Conservation (phyloP, 352 stramenopile genomes). For the Phytophthora idaei region DNA sequence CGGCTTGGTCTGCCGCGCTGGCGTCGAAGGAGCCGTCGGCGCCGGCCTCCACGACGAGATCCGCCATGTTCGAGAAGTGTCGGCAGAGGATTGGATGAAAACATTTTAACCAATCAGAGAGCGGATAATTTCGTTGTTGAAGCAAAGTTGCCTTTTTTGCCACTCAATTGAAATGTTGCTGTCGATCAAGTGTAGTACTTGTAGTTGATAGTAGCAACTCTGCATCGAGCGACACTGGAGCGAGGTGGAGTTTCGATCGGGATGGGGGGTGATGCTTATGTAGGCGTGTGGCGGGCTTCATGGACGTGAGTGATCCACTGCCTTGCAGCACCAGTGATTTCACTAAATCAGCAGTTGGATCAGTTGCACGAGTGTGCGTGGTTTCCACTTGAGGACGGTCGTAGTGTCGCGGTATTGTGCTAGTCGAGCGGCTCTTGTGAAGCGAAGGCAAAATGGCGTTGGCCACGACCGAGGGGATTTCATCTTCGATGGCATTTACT, state of each 20-base stretch:
- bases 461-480: conserved; percentile 8
- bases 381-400: conserved; percentile 8
- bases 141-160: conserved; percentile 10
- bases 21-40: conserved; percentile 49
- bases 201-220: conserved; percentile 15
- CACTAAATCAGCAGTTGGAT: conserved; percentile 17
- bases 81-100: not conserved
- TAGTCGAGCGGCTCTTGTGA: conserved; percentile 19
- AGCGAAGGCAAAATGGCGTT: conserved; percentile 30
- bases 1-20: conserved; percentile 19
- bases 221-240: conserved; percentile 23
- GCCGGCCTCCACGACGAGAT: conserved; percentile 34
- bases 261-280: conserved; percentile 8
- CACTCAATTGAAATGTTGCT: not conserved
- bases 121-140: not conserved
- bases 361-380: not conserved
- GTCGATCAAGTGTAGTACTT: conserved; percentile 4
- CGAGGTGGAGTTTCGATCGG: conserved; percentile 17
- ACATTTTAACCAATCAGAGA: conserved; percentile 11
- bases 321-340: conserved; percentile 4
- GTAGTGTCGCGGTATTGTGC: not conserved
- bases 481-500: conserved; percentile 3
- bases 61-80: conserved; percentile 21
- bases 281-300: conserved; percentile 2
- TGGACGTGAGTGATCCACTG: not conserved